Percentiles rank a stretch among this genome's conserved stretches.
Conservation (phyloP, 2,329 filamentous ascomycete genomes). For the Phialophora expanda region DNA sequence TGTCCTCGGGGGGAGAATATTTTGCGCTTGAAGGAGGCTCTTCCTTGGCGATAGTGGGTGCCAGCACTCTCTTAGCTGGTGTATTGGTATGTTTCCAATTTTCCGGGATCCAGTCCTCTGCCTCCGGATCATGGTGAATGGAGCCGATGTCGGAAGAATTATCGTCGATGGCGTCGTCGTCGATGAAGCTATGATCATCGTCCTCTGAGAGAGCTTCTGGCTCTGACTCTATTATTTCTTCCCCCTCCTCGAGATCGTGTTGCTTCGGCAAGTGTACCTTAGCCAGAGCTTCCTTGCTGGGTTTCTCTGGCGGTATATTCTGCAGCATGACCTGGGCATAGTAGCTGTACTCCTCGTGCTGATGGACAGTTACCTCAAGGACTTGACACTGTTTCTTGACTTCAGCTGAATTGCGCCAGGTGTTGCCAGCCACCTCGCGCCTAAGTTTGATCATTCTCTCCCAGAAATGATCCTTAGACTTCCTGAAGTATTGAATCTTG, state of each 20-base stretch:
- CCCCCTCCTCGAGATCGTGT: constrained; percentile 49
- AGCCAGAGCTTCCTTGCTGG: constrained; percentile 22
- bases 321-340: constrained; percentile 49
- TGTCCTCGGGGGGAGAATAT: neutral
- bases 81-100: constrained; percentile 2
- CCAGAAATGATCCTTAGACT: constrained; percentile 52
- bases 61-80: neutral
- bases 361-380: constrained; percentile 69
- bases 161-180: constrained; percentile 29
- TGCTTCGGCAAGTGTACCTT: constrained; percentile 9
- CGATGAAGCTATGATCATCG: constrained; percentile 58
- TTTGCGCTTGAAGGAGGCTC: neutral
- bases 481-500: constrained; percentile 54
- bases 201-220: constrained; percentile 47
- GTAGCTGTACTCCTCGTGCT: constrained; percentile 57
- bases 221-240: constrained; percentile 53
- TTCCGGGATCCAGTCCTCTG: constrained; percentile 26
- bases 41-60: neutral
- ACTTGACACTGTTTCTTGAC: constrained; percentile 62
- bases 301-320: constrained; percentile 43
- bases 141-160: constrained; percentile 34
- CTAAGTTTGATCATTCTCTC: constrained; percentile 62
- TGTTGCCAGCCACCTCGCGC: constrained; percentile 57
- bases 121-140: constrained; percentile 30
- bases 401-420: constrained; percentile 60